Percentiles rank a stretch among this genome's conserved stretches.
These are phyloP conservation scores for Davidsoniella virescens DNA, from an alignment of 2,329 filamentous ascomycete genomes.

Conservation along the genomic window DNA sequence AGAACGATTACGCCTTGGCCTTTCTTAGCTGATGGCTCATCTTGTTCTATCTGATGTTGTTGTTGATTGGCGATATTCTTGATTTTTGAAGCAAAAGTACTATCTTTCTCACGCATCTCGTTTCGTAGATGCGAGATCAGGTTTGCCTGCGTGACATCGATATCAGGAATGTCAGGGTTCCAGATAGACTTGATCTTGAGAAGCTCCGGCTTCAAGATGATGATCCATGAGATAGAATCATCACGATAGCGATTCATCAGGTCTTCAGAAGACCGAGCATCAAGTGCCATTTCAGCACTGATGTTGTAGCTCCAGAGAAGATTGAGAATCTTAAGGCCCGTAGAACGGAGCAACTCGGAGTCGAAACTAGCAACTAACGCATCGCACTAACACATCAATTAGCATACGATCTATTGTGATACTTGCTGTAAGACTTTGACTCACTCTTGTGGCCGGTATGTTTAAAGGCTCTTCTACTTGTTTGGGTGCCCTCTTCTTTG, in stretches of 20 bases:
- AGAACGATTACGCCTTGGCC: conserved; percentile 73
- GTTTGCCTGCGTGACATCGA: conserved; percentile 43
- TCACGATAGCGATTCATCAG: conserved; percentile 61
- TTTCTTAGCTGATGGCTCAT: neutral
- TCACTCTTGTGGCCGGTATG: conserved; percentile 37
- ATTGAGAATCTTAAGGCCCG: conserved; percentile 61
- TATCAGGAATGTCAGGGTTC: conserved; percentile 57
- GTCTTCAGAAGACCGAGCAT: conserved; percentile 65
- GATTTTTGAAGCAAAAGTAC: conserved; percentile 35
- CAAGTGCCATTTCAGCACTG: conserved; percentile 72
- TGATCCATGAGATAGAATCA: conserved; percentile 68
- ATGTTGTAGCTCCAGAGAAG: conserved; percentile 71
- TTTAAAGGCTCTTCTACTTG: conserved; percentile 45
- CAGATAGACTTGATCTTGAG: conserved; percentile 68
- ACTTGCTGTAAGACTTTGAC: conserved; percentile 17
- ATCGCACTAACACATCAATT: conserved; percentile 46
- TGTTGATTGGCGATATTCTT: conserved; percentile 18
- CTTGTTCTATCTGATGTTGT: neutral
- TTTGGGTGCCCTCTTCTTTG: conserved; percentile 50
- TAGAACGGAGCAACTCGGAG: conserved; percentile 53
- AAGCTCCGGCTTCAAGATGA: conserved; percentile 69
- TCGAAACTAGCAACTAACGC: conserved; percentile 84
- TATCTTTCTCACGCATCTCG: conserved; percentile 67
- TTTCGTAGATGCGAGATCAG: conserved; percentile 65
- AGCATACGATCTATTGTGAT: neutral